These are phyloP conservation scores for Globisporangium takayamanum DNA, from an alignment of 352 stramenopile species.

Conservation along the genomic window DNA sequence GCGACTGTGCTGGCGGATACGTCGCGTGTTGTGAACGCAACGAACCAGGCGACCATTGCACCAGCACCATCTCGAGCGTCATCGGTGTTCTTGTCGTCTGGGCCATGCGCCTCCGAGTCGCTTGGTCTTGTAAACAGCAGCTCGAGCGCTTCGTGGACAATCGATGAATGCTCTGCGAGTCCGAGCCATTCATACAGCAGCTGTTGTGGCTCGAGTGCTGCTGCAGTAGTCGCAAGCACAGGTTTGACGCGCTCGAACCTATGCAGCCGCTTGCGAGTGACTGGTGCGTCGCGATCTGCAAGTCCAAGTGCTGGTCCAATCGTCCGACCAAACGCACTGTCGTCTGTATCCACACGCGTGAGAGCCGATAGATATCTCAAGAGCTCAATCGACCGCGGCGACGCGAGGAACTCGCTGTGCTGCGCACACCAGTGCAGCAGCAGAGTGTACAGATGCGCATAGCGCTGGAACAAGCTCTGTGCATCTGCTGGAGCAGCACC, in stretches of 20 bases:
- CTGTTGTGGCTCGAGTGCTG: neutral
- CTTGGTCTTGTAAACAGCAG: conserved; percentile 8
- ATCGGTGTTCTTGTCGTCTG: neutral
- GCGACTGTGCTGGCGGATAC: conserved; percentile 15
- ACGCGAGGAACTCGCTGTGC: conserved; percentile 26
- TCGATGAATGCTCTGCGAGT: conserved; percentile 11
- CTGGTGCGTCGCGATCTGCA: no score
- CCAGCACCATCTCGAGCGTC: conserved; percentile 7
- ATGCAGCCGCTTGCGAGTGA: no score
- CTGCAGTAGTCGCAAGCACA: neutral
- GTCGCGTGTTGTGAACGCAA: conserved; percentile 18
- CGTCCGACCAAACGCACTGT: neutral
- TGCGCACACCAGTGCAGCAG: conserved; percentile 29
- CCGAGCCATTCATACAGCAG: conserved; percentile 16
- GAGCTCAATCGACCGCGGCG: conserved; percentile 31
- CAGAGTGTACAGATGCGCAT: conserved; percentile 35
- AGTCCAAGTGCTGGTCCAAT: conserved; percentile 2
- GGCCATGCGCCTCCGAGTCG: neutral
- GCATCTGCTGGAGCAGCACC: conserved; percentile 5
- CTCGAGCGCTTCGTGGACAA: conserved; percentile 18
- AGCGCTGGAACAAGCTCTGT: conserved; percentile 13
- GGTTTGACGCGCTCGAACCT: no score
- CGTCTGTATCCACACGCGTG: neutral
- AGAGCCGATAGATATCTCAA: conserved; percentile 18
- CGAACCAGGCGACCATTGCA: conserved; percentile 43